These are phyloP conservation scores for Phytophthora lateralis DNA, from an alignment of 352 stramenopile genomes.

Conservation along the genomic window DNA sequence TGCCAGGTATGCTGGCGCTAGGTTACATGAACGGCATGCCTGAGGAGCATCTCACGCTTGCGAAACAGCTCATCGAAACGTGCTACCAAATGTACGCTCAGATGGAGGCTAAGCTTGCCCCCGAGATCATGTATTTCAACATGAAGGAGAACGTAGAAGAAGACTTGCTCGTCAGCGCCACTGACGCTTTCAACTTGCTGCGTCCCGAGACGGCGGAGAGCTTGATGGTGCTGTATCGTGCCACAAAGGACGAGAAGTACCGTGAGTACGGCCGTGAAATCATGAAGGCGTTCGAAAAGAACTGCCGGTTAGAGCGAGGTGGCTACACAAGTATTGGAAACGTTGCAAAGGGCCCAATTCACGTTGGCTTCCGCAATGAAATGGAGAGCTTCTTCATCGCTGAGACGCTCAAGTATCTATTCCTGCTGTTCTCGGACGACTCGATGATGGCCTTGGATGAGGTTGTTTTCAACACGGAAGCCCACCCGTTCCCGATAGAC, in stretches of 20 bases:
- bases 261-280: conserved; percentile 85
- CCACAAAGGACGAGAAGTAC: conserved; percentile 91
- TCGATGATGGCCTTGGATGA: conserved; percentile 79
- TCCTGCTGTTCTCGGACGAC: conserved; percentile 90
- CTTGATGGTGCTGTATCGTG: conserved; percentile 91
- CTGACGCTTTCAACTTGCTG: conserved; percentile 85
- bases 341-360: conserved; percentile 50
- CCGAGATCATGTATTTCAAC: conserved; percentile 87
- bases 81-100: conserved; percentile 90
- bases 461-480: conserved; percentile 91
- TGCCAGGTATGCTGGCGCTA: conserved; percentile 88
- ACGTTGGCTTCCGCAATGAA: conserved; percentile 60
- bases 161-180: conserved; percentile 58
- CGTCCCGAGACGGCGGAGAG: conserved; percentile 93
- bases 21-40: conserved; percentile 77
- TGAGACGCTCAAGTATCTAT: conserved; percentile 95
- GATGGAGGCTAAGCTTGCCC: conserved; percentile 83
- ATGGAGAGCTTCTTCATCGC: conserved; percentile 94
- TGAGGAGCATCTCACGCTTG: conserved; percentile 66
- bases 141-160: conserved; percentile 49
- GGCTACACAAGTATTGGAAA: conserved; percentile 72
- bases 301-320: conserved; percentile 67
- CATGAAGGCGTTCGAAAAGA: conserved; percentile 84
- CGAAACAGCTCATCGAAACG: conserved; percentile 78
- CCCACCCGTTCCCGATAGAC: conserved; percentile 78